Percentiles rank a stretch among this genome's conserved stretches.
phyloP scores from a whole-genome alignment of 495 filamentous ascomycete genomes.

The Chaetomium cochliodes region DNA sequence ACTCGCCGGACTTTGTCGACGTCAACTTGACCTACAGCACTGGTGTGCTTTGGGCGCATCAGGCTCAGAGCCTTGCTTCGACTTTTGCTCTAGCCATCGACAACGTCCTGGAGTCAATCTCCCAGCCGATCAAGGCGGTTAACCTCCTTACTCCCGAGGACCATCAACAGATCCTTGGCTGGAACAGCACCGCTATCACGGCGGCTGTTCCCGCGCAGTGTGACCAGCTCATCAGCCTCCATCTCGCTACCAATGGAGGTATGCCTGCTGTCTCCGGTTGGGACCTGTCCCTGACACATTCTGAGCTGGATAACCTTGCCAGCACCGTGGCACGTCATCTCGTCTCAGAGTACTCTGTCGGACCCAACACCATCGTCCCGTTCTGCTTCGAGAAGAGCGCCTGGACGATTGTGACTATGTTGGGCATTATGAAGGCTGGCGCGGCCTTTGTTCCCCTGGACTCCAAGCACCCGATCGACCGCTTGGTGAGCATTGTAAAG shows the following conservation, averaged over 20 bases:
- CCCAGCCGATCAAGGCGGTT: not conserved
- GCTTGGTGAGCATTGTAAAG: not conserved
- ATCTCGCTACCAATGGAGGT: not conserved
- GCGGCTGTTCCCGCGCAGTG: constrained; percentile 9
- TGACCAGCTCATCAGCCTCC: constrained; percentile 15
- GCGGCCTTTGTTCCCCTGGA: constrained; percentile 54
- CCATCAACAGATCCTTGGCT: constrained; percentile 4
- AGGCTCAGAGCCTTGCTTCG: constrained; percentile 8
- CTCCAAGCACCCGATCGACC: constrained; percentile 46
- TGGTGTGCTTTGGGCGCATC: not conserved
- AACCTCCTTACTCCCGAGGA: constrained; percentile 5
- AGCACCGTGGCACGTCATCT: constrained; percentile 7
- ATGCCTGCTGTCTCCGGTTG: constrained; percentile 8
- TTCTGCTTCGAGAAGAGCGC: constrained; percentile 52
- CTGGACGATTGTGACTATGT: constrained; percentile 43
- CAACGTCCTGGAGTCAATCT: constrained; percentile 15
- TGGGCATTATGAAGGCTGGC: constrained; percentile 50
- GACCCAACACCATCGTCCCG: constrained; percentile 33
- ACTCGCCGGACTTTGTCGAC: constrained; percentile 16
- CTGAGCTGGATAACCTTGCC: constrained; percentile 6
- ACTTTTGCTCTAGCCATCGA: constrained; percentile 11
- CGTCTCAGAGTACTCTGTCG: not conserved
- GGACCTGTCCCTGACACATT: not conserved
- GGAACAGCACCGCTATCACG: constrained; percentile 5
- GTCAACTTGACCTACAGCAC: constrained; percentile 17